Evolutionary conservation across 2,329 filamentous ascomycete genomes (phyloP).

Genomic region (Trichoderma afroharzianum): DNA sequence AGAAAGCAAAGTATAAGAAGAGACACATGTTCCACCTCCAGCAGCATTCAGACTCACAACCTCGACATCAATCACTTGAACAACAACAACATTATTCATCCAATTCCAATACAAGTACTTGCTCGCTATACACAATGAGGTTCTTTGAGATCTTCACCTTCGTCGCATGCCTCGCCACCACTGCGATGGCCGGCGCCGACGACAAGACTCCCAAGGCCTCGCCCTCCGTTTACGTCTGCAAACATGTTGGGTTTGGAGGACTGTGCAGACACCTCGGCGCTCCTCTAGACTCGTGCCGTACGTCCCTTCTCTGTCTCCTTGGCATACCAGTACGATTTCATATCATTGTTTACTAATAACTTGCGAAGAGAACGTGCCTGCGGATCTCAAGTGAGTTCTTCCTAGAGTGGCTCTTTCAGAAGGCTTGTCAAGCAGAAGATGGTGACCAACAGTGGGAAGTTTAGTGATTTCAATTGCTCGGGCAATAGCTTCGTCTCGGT

Average conservation of each 20-base stretch:
- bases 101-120: no score
- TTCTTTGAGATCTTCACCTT: background rate
- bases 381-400: background rate
- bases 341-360: background rate
- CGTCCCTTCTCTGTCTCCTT: background rate
- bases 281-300: background rate
- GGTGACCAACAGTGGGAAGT: background rate
- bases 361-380: background rate
- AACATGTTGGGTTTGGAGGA: background rate
- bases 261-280: background rate
- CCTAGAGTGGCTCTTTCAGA: background rate
- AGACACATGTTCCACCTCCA: no score
- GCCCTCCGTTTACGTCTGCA: background rate
- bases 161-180: background rate
- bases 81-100: no score
- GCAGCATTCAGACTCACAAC: no score
- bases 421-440: background rate
- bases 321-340: background rate
- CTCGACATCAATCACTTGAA: no score
- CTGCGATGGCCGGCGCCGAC: background rate
- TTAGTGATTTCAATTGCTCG: background rate
- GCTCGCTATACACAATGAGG: background rate
- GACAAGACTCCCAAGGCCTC: background rate
- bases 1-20: no score
- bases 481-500: background rate